Percentiles rank a stretch among this genome's conserved stretches.
These are phyloP conservation scores for Carex cristatella DNA, from an alignment of 176 grass and related monocot species.

Conservation along the genomic window DNA sequence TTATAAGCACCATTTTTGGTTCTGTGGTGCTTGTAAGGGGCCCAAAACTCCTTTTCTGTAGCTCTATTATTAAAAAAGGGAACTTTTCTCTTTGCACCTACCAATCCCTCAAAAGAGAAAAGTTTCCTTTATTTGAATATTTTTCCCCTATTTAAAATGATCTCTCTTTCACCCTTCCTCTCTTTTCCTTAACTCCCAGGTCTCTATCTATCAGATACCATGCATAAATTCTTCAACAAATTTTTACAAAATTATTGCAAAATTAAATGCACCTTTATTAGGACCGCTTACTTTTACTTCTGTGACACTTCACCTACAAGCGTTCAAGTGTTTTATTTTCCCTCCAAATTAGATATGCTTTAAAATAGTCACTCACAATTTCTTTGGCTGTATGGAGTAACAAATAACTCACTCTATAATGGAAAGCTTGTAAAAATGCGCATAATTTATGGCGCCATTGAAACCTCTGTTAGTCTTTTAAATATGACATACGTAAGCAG, in stretches of 20 bases:
- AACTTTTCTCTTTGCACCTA: constrained; percentile 14
- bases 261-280: constrained; percentile 10
- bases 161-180: not conserved
- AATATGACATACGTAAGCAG: not conserved
- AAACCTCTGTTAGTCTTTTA: not conserved
- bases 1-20: constrained; percentile 20
- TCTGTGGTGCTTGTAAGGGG: constrained; percentile 16
- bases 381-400: not conserved
- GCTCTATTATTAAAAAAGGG: not conserved
- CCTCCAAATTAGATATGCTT: constrained; percentile 4
- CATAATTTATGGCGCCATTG: not conserved
- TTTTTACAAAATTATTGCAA: constrained; percentile 3
- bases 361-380: not conserved
- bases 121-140: constrained; percentile 4
- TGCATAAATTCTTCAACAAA: constrained; percentile 1
- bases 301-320: not conserved
- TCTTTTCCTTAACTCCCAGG: constrained; percentile 12
- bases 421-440: not conserved
- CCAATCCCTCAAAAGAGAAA: constrained; percentile 9
- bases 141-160: constrained; percentile 15
- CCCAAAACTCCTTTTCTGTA: not conserved
- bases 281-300: not conserved
- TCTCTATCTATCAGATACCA: constrained; percentile 8
- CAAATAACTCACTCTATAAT: not conserved
- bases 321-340: not conserved